Base-by-base conservation (phyloP, 1,139 yeast species). In the Lodderomyces theae region DNA sequence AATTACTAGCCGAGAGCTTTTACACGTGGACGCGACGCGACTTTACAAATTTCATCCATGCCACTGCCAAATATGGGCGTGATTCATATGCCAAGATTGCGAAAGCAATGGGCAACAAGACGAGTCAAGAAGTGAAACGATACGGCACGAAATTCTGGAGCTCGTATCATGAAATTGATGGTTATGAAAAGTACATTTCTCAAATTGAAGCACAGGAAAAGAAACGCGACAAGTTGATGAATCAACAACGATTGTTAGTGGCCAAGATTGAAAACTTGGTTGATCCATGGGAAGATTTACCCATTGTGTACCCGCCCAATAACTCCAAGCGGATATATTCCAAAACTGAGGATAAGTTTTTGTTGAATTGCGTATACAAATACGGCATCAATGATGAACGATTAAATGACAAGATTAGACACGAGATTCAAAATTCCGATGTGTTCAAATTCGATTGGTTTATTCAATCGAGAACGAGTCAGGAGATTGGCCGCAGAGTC, bases 151-250 rank as follows among this genome's bases (percentile, higher is more conserved):
- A 72, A 3, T 92, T 92, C 55, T 90, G 96, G 96, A 62, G 69
- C 35, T 71, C 86, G 21, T 84, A 79, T 57, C 66, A 67, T 16
- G 82, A 80, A 52, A 79, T 92, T 37, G 95, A 86, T 22, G 97
- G 97, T 0, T 77, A 82, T 59, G 96, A 89, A 46, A 84, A 88
- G 56, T 88, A 89, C 58, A 60, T 89, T 40, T 62, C 82, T n/a
- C 95, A 87, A 54, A 88, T 92, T 43, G 96, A 89, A 54, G 72
- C 84, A 30, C 95, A 96, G 47, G 97, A 90, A 57, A 86, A 82
- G 65, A 86, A 86, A 54, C 64, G 80, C 15, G 82, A 80, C 35
- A 85, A 77, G 54, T 63, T 84, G 32, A 61, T 64, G 38, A 70
- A 74, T 38, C 97, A 90, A 57, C 82, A 83, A 53, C 77, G 74